A percentile compares a stretch with the other conserved stretches of the same genome.
Evolutionary conservation across 2,329 filamentous ascomycete genomes (phyloP).

Genomic region (Sclerotinia spermophila): DNA sequence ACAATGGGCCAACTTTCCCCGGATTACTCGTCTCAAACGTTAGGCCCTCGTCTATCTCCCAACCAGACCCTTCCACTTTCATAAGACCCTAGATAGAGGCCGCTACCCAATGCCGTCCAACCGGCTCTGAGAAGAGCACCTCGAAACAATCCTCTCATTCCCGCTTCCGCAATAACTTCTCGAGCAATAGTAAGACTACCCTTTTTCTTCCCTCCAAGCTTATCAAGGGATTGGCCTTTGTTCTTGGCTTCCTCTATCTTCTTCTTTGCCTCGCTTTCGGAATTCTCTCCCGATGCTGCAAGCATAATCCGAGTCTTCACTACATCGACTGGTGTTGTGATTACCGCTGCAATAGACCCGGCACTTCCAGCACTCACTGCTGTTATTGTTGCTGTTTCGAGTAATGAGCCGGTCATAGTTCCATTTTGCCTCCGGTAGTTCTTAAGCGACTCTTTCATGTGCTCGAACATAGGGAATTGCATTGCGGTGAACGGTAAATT

Average conservation of each 20-base stretch:
- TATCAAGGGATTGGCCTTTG: constrained; percentile 31
- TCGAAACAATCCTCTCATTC: constrained; percentile 70
- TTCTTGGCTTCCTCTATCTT: constrained; percentile 28
- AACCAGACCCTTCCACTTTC: constrained; percentile 71
- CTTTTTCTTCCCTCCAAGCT: constrained; percentile 37
- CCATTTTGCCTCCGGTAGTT: constrained; percentile 40
- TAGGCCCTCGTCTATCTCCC: constrained; percentile 26
- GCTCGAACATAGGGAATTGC: constrained; percentile 85
- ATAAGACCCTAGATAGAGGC: constrained; percentile 82
- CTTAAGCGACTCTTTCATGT: constrained; percentile 54
- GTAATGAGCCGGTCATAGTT: constrained; percentile 39
- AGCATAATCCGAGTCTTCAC: constrained; percentile 91
- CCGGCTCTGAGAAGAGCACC: constrained; percentile 68
- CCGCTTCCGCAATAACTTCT: constrained; percentile 63
- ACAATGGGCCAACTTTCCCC: not conserved
- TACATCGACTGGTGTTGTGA: constrained; percentile 89
- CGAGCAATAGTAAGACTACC: constrained; percentile 57
- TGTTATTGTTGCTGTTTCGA: constrained; percentile 68
- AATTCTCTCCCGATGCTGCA: constrained; percentile 43
- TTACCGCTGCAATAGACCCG: constrained; percentile 68
- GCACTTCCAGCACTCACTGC: constrained; percentile 70
- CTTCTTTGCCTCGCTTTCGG: constrained; percentile 32
- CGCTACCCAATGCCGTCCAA: constrained; percentile 81
- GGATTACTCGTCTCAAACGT: not conserved
- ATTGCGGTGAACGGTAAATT: constrained; percentile 86